Base-by-base conservation (phyloP, 1,139 yeast genomes). In the Nadsonia commutata region DNA sequence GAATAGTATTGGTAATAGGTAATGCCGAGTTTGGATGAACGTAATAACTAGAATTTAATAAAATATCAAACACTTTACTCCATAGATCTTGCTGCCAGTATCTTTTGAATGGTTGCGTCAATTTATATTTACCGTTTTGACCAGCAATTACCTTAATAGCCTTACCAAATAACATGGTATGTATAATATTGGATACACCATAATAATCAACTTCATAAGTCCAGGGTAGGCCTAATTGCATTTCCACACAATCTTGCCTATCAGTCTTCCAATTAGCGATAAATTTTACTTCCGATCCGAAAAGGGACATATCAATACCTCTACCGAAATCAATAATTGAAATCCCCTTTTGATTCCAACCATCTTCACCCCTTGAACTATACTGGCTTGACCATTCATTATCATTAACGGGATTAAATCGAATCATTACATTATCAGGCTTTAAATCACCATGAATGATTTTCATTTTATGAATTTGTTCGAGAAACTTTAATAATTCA, bases 391-490 rank as follows among this genome's bases (percentile, higher is more conserved):
- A 37, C 48, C 51, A 40, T 33, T 43, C 46, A 11, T 42, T 43
- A 20, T 48, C 51, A 3, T 45, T 43, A 7, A 48, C 44, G 13
- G 50, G 50, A n/a, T 64, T 65, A 38, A 83, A 68, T 37, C 81
- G 62, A 0, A 85, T 57, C 94, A 88, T 82, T 51, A 93, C 81
- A 55, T 86, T 86, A 49, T 84, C 95, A 0, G 95, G 81, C 55
- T 81, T 83, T 46, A 86, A 61, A 57, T 85, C 94, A 1, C 95
- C 94, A 62, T 88, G 96, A 16, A 88, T 66, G 1, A 86, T 74
- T 0, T 80, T 79, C 11, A 72, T 63, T 0, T 62, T 58, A 55
- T 88, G 96, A 22, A 88, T 60, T 1, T 66, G 59, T 51, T 80
- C 85, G 1, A 84, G 62, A 0, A 74, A 65, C 43, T 74, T 70